Evolutionary conservation across 495 filamentous ascomycete genomes (phyloP), one percentile per base, ranked within the genome.

Genomic region (Talaromyces proteolyticus): DNA sequence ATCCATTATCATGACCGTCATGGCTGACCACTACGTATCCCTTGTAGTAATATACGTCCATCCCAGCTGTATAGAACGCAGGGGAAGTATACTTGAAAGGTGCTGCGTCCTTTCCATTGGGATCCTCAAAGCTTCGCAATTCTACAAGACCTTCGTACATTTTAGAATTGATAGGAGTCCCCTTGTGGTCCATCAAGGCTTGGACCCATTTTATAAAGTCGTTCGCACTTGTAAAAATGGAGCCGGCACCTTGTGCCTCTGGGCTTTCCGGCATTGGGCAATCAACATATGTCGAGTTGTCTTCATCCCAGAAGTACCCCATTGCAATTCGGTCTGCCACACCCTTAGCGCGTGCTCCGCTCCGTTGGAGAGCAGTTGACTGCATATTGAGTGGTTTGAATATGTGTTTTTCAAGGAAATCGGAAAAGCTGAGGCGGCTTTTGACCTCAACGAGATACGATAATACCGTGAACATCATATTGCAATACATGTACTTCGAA

Each of bases 161-260:
- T 16, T 29, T 53, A 0, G 43, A 26, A 21, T 21, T 53, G 39
- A 58, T 53, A 4, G 53, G 56, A 4, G 14, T 4, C 1, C 20
- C 45, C 38, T 50, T 24, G n/a, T 50, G 56, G 25, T 55, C 18
- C 22, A 58, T 50, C 19, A 64, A 17, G 4, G 66, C 63, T 34
- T 58, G 55, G 3, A 75, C 44, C 68, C 67, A 78, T 24, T 57
- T 65, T 10, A 67, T 58, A 51, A 71, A 76, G 51, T 77, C 74
- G 17, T 60, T 52, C 6, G 66, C 74, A 40, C 59, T 74, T 8
- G 67, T 65, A 17, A 76, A 63, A 18, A 72, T 56, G 3, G 62
- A 59, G 3, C 74, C 75, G 3, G 70, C 74, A n/a, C 74, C 74
- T 45, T 60, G 59, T 6, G 20, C 54, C 48, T 64, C 56, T 3